phyloP scores from a whole-genome alignment of 2,329 filamentous ascomycete species.

The Trichoderma sp. region DNA sequence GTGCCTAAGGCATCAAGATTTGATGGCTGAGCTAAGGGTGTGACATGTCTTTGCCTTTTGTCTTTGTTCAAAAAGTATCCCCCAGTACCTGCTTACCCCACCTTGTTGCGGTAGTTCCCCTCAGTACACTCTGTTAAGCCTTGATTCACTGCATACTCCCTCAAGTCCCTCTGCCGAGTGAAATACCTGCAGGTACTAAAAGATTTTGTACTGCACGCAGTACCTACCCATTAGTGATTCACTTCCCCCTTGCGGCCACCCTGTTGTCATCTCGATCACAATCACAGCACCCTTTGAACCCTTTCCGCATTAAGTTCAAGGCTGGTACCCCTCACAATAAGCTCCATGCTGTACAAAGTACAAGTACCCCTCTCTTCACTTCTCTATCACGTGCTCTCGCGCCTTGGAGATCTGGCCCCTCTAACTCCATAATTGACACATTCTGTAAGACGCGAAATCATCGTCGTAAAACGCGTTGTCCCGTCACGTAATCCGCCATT shows the following conservation, averaged over 20 bases:
- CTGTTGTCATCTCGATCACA: neutral
- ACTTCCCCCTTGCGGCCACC: neutral
- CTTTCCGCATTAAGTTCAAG: neutral
- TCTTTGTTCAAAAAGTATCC: neutral
- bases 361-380: neutral
- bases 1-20: slow-evolving; percentile 18
- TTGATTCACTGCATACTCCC: neutral
- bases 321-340: neutral
- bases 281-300: neutral
- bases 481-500: neutral
- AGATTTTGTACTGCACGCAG: neutral
- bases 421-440: neutral
- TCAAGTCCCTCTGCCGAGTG: neutral
- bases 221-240: neutral
- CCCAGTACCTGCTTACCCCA: neutral
- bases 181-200: neutral
- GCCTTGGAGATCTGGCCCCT: neutral
- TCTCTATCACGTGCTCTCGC: slow-evolving; percentile 13
- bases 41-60: neutral
- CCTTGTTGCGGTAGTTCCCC: neutral
- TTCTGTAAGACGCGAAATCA: neutral
- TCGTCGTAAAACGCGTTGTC: slow-evolving; percentile 8
- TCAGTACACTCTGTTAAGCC: slow-evolving; percentile 1
- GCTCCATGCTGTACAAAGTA: neutral
- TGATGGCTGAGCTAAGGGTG: neutral